These are phyloP conservation scores for Boletus sp. DNA, from an alignment of 768 basidiomycete genomes.

Conservation along the genomic window DNA sequence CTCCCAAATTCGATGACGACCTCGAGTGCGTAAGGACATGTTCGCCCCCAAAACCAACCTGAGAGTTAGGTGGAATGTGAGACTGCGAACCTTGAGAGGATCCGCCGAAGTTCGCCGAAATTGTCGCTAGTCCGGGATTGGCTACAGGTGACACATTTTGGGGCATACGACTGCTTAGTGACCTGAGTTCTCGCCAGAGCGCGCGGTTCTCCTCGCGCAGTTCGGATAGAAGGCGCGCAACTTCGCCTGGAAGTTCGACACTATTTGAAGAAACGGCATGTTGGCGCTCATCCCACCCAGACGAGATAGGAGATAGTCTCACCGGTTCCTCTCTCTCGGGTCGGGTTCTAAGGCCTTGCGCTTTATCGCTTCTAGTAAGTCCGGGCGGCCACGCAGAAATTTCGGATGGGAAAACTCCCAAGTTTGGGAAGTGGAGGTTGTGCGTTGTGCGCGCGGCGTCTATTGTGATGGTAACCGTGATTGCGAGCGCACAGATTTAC, in stretches of 20 bases:
- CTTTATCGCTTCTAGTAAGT: constrained; percentile 83
- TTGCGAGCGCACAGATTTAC: not conserved
- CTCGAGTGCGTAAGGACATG: constrained; percentile 25
- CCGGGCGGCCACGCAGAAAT: constrained; percentile 76
- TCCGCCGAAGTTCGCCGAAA: constrained; percentile 8
- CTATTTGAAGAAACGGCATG: constrained; percentile 42
- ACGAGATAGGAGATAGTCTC: not conserved
- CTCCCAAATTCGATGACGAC: constrained; percentile 28
- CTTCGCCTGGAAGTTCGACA: constrained; percentile 81
- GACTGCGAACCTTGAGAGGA: constrained; percentile 10
- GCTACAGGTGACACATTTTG: constrained; percentile 4
- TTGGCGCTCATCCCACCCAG: constrained; percentile 1
- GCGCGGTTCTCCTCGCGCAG: constrained; percentile 73
- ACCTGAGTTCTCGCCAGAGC: constrained; percentile 43
- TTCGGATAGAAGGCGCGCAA: constrained; percentile 47
- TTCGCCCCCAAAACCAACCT: constrained; percentile 11
- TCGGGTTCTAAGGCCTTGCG: constrained; percentile 83
- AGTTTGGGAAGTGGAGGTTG: constrained; percentile 75
- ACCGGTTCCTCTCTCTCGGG: constrained; percentile 44
- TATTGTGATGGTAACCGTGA: constrained; percentile 26
- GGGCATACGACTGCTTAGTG: constrained; percentile 24
- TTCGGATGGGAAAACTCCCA: constrained; percentile 92
- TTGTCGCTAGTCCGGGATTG: not conserved
- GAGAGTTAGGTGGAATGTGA: constrained; percentile 6
- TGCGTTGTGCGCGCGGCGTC: constrained; percentile 82